A percentile compares a stretch with the other conserved stretches of the same genome.
Evolutionary conservation across 345 rosid species (phyloP).

Genomic region (Citrus medica): DNA sequence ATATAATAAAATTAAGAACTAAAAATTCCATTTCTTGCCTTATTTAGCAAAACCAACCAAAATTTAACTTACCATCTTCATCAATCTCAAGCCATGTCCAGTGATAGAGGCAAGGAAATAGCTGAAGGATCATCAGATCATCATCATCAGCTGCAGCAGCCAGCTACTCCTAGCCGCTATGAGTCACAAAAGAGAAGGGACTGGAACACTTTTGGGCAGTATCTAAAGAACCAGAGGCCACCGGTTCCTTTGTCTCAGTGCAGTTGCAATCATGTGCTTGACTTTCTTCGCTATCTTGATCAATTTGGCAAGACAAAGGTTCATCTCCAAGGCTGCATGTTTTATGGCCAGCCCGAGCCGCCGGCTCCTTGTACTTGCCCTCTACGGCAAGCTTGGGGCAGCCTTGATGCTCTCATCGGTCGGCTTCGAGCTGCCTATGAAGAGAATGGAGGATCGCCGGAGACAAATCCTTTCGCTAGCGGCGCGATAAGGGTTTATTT

Average conservation of each 20-base stretch:
- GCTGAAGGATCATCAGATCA: slow-evolving; percentile 34
- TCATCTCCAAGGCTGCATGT: slow-evolving; percentile 71
- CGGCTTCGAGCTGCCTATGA: slow-evolving; percentile 88
- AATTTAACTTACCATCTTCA: background rate
- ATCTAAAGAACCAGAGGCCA: slow-evolving; percentile 62
- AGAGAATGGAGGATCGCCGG: slow-evolving; percentile 79
- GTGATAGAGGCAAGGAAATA: slow-evolving; percentile 44
- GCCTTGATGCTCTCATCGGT: slow-evolving; percentile 89
- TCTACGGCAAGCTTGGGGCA: slow-evolving; percentile 87
- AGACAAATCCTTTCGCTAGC: slow-evolving; percentile 80
- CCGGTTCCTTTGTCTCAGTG: slow-evolving; percentile 64
- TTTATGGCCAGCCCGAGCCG: slow-evolving; percentile 85
- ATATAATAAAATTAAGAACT: no score
- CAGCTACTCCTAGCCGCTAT: slow-evolving; percentile 60
- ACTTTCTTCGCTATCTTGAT: slow-evolving; percentile 69
- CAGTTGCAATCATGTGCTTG: slow-evolving; percentile 62
- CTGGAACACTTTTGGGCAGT: slow-evolving; percentile 85
- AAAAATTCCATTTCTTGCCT: slow-evolving; percentile 15
- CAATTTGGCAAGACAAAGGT: slow-evolving; percentile 89
- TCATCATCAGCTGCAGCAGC: slow-evolving; percentile 8
- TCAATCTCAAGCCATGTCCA: slow-evolving; percentile 28
- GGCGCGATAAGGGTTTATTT: slow-evolving; percentile 67
- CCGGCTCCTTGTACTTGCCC: slow-evolving; percentile 93
- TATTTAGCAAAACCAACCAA: slow-evolving; percentile 16
- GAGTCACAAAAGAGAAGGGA: slow-evolving; percentile 79